Evolutionary conservation across 2,329 filamentous ascomycete species (phyloP), one percentile per base, ranked within the genome.

Genomic region (Endoconidiophora laricicola): DNA sequence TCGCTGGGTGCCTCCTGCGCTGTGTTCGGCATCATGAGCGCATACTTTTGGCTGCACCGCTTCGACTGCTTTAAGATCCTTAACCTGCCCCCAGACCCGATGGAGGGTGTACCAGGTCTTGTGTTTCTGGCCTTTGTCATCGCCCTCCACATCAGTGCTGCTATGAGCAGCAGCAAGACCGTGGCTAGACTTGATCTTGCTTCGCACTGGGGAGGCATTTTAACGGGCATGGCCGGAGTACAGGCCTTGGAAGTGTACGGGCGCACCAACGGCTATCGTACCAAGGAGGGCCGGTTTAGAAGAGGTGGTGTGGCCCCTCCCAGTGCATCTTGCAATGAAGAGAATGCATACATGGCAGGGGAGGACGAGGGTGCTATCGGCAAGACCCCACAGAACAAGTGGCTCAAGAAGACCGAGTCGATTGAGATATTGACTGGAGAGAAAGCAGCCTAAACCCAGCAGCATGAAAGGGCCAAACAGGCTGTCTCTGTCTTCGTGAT

Each of bases 1-100:
- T 73, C 74, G 2, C 66, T 83, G 7, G 83, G 83, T n/a, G 78
- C 79, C 1, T 83, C 79, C 5, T 80, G 77, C 9, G 76, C 74
- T 36, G 66, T 80, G 4, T 71, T 76, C 55, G 81, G 80, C 20
- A 58, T 85, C 20, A 60, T 74, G 6, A 71, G 71, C 1, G 77
- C 78, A 1, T 82, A 76, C 61, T 75, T 80, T 57, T 77, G 74
- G 69, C 62, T 73, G 55, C 71, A 79, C 58, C 64, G 68, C 48
- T 66, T 67, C 51, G 74, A 79, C 40, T 68, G 70, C 37, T 74
- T 80, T 63, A 72, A 69, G 59, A 60, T 80, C 48, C 63, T 79
- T 24, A 74, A 71, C 6, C 65, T 77, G 54, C 76, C 76, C 10
- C 68, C 72, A n/a, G 69, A 74, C 29, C 67, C 67, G 9, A 65